phyloP scores from a whole-genome alignment of 2,329 filamentous ascomycete species.

The Botrytis squamosa region DNA sequence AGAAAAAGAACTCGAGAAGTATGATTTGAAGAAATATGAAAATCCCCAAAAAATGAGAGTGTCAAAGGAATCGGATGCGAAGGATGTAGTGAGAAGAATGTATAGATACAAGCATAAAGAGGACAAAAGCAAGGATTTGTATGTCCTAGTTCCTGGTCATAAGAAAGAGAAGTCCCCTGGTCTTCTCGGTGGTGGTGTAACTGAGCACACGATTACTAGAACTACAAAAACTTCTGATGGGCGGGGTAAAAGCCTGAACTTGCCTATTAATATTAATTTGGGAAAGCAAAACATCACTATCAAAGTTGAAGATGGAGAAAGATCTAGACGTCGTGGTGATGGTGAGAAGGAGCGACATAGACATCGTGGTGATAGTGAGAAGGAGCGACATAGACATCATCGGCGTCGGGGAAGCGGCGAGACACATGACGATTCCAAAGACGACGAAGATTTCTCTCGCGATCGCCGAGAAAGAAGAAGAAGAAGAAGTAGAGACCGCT shows the following conservation, averaged over 20 bases:
- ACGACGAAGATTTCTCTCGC: too few relatives aligned
- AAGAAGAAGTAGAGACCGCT: too few relatives aligned
- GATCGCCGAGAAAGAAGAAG: too few relatives aligned
- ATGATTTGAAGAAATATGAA: rapidly evolving
- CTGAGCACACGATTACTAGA: not conserved
- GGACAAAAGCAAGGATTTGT: rapidly evolving
- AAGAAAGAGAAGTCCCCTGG: rapidly evolving
- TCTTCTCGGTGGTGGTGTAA: not conserved
- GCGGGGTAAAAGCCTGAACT: too few relatives aligned
- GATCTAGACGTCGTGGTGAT: too few relatives aligned
- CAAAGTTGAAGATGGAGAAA: too few relatives aligned
- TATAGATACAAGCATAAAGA: not conserved
- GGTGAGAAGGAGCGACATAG: not conserved
- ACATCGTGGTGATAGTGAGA: not conserved
- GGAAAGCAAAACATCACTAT: too few relatives aligned
- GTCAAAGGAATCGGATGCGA: too few relatives aligned
- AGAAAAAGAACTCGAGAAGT: not conserved
- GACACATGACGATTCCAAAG: too few relatives aligned
- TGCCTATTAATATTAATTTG: not conserved
- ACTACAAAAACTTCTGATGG: not conserved
- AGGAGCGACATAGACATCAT: not conserved
- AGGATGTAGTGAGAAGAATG: not conserved
- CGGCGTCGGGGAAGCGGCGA: not conserved
- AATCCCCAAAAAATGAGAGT: not conserved
- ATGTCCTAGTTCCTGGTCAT: not conserved